A percentile compares a stretch with the other conserved stretches of the same genome.
Conservation (phyloP, 352 stramenopile genomes). For the Phytopythium vexans region DNA sequence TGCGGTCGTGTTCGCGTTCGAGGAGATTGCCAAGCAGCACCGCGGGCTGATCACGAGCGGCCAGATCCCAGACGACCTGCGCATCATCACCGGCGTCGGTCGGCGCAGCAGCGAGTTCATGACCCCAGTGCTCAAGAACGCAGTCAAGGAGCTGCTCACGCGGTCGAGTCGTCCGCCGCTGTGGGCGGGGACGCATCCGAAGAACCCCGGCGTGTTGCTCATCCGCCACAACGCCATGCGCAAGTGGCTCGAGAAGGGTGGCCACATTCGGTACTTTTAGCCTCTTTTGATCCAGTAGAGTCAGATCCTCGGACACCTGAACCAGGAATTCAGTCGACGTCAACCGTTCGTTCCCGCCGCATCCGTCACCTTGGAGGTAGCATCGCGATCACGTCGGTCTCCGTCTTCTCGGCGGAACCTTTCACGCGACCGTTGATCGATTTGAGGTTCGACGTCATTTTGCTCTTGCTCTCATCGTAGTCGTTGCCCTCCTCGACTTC, state of each 20-base stretch:
- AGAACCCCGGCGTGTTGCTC: constrained; percentile 55
- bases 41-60: constrained; percentile 18
- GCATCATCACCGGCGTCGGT: constrained; percentile 72
- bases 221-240: constrained; percentile 44
- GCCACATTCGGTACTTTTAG: constrained; percentile 39
- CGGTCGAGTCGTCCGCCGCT: constrained; percentile 45
- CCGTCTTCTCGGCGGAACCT: too few species aligned
- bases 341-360: too few species aligned
- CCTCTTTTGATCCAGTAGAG: too few species aligned
- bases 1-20: constrained; percentile 60
- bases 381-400: too few species aligned
- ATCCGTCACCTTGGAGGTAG: too few species aligned
- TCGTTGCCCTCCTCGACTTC: too few species aligned
- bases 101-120: constrained; percentile 58
- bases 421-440: too few species aligned
- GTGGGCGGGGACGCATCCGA: constrained; percentile 48
- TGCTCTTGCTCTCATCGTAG: too few species aligned
- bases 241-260: constrained; percentile 54
- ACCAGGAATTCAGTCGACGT: too few species aligned
- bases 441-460: too few species aligned
- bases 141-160: constrained; percentile 49
- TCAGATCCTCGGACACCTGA: too few species aligned
- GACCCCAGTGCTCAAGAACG: constrained; percentile 50
- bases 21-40: constrained; percentile 31
- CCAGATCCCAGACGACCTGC: constrained; percentile 38